Evolutionary conservation across 73 alveolate genomes (phyloP).

Genomic region (Urostyla sp.): DNA sequence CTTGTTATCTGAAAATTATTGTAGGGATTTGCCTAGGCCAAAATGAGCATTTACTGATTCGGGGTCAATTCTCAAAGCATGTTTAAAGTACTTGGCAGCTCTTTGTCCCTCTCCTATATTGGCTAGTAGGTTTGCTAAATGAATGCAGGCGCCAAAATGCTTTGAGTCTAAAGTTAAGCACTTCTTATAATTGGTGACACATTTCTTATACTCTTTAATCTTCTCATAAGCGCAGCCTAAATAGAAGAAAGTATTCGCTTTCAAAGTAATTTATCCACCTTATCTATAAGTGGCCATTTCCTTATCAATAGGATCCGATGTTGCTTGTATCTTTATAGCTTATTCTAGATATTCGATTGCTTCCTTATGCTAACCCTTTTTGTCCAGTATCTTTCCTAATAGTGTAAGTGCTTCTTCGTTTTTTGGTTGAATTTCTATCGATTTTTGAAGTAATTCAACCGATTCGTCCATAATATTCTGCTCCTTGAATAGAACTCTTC

Average conservation of each 20-base stretch:
- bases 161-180: slow-evolving; percentile 56
- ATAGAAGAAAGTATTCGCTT: slow-evolving; percentile 52
- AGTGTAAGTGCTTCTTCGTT: slow-evolving; percentile 20
- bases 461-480: slow-evolving; percentile 17
- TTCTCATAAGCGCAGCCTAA: slow-evolving; percentile 63
- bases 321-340: slow-evolving; percentile 25
- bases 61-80: slow-evolving; percentile 69
- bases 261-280: slow-evolving; percentile 1
- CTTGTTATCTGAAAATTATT: slow-evolving; percentile 30
- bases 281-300: too few relatives aligned
- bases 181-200: slow-evolving; percentile 54
- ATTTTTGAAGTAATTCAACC: neutral
- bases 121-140: slow-evolving; percentile 66
- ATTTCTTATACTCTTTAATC: slow-evolving; percentile 61
- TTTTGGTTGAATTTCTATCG: neutral
- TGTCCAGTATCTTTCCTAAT: slow-evolving; percentile 31
- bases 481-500: slow-evolving; percentile 26
- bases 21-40: slow-evolving; percentile 68
- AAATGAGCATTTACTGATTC: slow-evolving; percentile 62
- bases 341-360: slow-evolving; percentile 8
- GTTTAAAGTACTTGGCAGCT: slow-evolving; percentile 79
- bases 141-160: slow-evolving; percentile 66
- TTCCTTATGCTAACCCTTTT: neutral
- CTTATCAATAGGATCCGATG: slow-evolving; percentile 41
- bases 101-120: slow-evolving; percentile 64